Evolutionary conservation across 768 basidiomycete species (phyloP), one percentile per base, ranked within the genome.

Genomic region (Psilocybe tampanensis): DNA sequence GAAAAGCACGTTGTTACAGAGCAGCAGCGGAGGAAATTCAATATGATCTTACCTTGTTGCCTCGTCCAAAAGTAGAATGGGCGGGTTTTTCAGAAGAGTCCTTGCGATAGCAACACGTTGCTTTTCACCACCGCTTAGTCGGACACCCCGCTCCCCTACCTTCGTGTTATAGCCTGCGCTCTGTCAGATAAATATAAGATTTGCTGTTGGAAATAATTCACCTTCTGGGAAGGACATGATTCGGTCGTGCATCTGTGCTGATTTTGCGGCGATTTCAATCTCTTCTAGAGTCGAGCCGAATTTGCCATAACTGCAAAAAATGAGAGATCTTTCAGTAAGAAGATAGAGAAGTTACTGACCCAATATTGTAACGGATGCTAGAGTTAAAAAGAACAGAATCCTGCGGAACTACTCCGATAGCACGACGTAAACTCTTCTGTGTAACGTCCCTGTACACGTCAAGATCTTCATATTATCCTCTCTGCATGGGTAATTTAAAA

Each of bases 321-420:
- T 55, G 18, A 48, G 36, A 2, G 26, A 9, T 32, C 22, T 19
- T 42, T 55, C 9, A 34, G 32, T 29, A 52, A n/a, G 11, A 51
- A 21, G 24, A 24, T 18, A 39, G 44, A 44, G 23, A 24, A 49
- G 21, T 11, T 11, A 70, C 80, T 24, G 61, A 88, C 84, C 83
- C 86, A 63, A 90, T 89, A 64, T 92, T 90, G 70, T 90, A 89
- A 2, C 70, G 76, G 54, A 92, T 86, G 66, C 78, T 86, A 0
- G 84, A 74, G 64, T 90, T 90, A 76, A 90, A 90, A 8, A 90
- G 75, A 12, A 89, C 81, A 9, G 82, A 80, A 63, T 94, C 92
- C 67, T 97, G 93, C 0, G 96, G 95, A 2, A 98, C 92, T 22
- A 94, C 91, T 17, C 94, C 94, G 58, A 98, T 92, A 0, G 90